A percentile compares a stretch with the other conserved stretches of the same genome.
Evolutionary conservation across 768 basidiomycete species (phyloP).

Genomic region (Suillus bovinus): DNA sequence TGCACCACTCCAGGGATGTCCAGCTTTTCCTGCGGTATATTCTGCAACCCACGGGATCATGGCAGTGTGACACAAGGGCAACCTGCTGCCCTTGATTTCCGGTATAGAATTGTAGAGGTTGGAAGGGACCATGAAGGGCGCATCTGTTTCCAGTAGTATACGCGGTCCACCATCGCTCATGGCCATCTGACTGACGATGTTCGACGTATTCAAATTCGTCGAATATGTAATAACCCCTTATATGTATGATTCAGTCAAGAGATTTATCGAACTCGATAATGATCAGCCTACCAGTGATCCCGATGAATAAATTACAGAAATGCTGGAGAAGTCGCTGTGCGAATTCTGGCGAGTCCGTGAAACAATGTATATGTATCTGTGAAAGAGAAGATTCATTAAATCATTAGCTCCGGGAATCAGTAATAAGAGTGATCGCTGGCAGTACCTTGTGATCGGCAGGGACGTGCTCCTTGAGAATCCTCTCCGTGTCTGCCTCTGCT

Average conservation of each 20-base stretch:
- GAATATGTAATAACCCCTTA: constrained; percentile 80
- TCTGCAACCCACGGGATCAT: constrained; percentile 89
- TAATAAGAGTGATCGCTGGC: neutral
- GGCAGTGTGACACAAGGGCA: constrained; percentile 73
- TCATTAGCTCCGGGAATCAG: neutral
- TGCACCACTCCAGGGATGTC: constrained; percentile 51
- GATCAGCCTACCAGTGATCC: constrained; percentile 60
- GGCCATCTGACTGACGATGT: constrained; percentile 59
- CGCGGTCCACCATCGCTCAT: constrained; percentile 34
- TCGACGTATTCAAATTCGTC: constrained; percentile 70
- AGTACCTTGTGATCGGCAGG: constrained; percentile 66
- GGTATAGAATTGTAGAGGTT: constrained; percentile 66
- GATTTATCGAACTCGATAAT: neutral
- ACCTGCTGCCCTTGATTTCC: constrained; percentile 46
- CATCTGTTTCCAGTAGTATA: constrained; percentile 75
- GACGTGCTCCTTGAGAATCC: constrained; percentile 74
- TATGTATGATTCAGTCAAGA: neutral
- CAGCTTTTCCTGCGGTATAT: constrained; percentile 55
- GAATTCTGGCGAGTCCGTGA: constrained; percentile 79
- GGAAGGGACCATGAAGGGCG: constrained; percentile 83
- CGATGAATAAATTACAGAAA: constrained; percentile 82
- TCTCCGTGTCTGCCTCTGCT: constrained; percentile 80
- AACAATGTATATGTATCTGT: constrained; percentile 87
- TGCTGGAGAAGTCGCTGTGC: constrained; percentile 69
- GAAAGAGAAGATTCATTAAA: neutral